Conservation (phyloP, 2,329 filamentous ascomycete species). For the Cordyceps cateniannulata region DNA sequence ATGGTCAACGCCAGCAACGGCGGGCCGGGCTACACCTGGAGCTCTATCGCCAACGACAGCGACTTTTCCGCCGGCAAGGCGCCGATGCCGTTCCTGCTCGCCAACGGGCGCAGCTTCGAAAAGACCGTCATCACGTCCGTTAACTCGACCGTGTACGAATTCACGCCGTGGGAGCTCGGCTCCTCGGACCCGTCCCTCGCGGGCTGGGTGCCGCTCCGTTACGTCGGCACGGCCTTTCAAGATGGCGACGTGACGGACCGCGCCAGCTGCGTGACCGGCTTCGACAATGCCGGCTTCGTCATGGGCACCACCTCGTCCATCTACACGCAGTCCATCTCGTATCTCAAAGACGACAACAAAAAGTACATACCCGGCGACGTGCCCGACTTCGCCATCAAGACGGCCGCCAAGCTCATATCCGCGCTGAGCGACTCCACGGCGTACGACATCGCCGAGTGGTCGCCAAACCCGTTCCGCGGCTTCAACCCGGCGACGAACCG, state of each 20-base stretch:
- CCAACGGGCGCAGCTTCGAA: slow-evolving; percentile 59
- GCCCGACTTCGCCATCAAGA: slow-evolving; percentile 43
- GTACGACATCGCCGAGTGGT: slow-evolving; percentile 66
- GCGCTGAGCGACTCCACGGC: slow-evolving; percentile 47
- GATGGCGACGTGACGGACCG: slow-evolving; percentile 49
- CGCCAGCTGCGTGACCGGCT: slow-evolving; percentile 64
- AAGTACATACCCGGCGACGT: slow-evolving; percentile 27
- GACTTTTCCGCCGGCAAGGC: slow-evolving; percentile 57
- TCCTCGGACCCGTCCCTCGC: slow-evolving; percentile 67
- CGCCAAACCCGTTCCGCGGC: slow-evolving; percentile 67
- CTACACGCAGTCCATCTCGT: slow-evolving; percentile 72
- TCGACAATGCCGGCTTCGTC: slow-evolving; percentile 75
- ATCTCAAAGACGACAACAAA: slow-evolving; percentile 36
- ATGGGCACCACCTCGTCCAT: slow-evolving; percentile 82
- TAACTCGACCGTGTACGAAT: slow-evolving; percentile 73
- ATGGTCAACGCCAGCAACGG: slow-evolving; percentile 66
- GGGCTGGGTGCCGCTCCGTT: slow-evolving; percentile 65
- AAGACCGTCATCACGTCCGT: slow-evolving; percentile 45
- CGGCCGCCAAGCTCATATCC: slow-evolving; percentile 45
- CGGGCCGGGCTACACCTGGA: slow-evolving; percentile 70
- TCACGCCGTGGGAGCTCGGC: slow-evolving; percentile 75
- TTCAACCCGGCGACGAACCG: slow-evolving; percentile 55
- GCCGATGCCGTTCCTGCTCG: slow-evolving; percentile 68
- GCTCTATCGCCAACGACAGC: slow-evolving; percentile 48
- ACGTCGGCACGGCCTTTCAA: slow-evolving; percentile 66